Conservation (phyloP, 2,329 filamentous ascomycete species). For the Incumbomyces delicatus region DNA sequence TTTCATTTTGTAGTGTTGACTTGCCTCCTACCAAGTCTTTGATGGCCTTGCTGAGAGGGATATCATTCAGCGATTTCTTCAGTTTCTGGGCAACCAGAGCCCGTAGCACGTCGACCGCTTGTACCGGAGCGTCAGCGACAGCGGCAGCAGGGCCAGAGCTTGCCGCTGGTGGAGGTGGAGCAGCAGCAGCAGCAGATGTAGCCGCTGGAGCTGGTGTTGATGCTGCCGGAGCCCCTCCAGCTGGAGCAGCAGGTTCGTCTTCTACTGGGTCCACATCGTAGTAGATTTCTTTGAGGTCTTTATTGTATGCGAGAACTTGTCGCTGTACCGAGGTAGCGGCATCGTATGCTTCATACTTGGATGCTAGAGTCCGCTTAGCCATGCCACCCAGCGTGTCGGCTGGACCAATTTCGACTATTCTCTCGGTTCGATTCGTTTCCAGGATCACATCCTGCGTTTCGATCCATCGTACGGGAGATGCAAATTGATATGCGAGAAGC, state of each 20-base stretch:
- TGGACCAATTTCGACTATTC: slow-evolving; percentile 94
- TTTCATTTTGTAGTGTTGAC: slow-evolving; percentile 97
- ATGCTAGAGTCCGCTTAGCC: slow-evolving; percentile 89
- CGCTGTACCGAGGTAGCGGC: slow-evolving; percentile 91
- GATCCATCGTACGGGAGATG: slow-evolving; percentile 98
- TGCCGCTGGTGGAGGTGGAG: slow-evolving; percentile 49
- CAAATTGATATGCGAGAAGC: slow-evolving; percentile 98
- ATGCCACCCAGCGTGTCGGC: slow-evolving; percentile 95
- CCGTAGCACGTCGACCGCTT: slow-evolving; percentile 81
- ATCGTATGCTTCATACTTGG: slow-evolving; percentile 98
- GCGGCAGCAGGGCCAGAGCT: slow-evolving; percentile 78
- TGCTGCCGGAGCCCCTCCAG: slow-evolving; percentile 30
- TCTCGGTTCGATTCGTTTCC: slow-evolving; percentile 87
- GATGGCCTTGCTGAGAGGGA: slow-evolving; percentile 91
- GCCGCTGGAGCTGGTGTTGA: slow-evolving; percentile 34
- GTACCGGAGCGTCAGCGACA: slow-evolving; percentile 76
- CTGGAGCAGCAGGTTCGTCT: slow-evolving; percentile 61
- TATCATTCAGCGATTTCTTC: slow-evolving; percentile 82
- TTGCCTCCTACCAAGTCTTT: slow-evolving; percentile 98
- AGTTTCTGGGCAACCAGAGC: slow-evolving; percentile 91
- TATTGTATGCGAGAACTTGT: slow-evolving; percentile 98
- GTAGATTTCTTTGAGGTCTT: slow-evolving; percentile 98
- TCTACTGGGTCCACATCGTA: slow-evolving; percentile 94
- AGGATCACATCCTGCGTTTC: slow-evolving; percentile 99
- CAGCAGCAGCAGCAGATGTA: slow-evolving; percentile 45